These are phyloP conservation scores for Erodium maritimum DNA, from an alignment of 345 rosid species.

Conservation along the genomic window DNA sequence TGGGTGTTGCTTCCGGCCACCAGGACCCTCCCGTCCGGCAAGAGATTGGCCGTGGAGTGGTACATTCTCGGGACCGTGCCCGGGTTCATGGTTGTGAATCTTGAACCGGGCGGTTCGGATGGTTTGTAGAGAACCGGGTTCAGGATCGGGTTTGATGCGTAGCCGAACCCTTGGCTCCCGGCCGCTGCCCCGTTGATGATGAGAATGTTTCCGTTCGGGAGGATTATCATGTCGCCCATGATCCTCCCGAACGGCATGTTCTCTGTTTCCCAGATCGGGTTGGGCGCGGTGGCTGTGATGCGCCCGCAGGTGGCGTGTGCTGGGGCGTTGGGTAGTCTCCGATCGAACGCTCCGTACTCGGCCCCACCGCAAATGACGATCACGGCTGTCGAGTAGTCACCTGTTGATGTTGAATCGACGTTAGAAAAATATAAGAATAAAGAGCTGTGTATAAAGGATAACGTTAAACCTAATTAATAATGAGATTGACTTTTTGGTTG, in stretches of 20 bases:
- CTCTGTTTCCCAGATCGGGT: conserved; percentile 62
- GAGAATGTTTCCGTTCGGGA: conserved; percentile 65
- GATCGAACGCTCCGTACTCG: conserved; percentile 50
- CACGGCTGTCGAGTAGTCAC: conserved; percentile 40
- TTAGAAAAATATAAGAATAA: too few species aligned
- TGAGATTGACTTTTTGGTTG: too few species aligned
- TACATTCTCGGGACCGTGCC: conserved; percentile 74
- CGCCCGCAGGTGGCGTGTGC: conserved; percentile 59
- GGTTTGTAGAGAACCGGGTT: conserved; percentile 53
- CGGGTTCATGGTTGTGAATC: conserved; percentile 70
- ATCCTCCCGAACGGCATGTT: conserved; percentile 78
- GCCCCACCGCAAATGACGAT: conserved; percentile 80
- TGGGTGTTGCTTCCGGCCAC: conserved; percentile 92
- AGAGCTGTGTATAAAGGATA: too few species aligned
- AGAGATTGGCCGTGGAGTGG: conserved; percentile 79
- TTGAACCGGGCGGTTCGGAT: conserved; percentile 41
- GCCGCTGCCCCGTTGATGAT: conserved; percentile 83
- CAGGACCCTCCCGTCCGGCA: conserved; percentile 76
- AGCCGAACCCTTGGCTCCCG: conserved; percentile 56
- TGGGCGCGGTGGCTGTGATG: conserved; percentile 32
- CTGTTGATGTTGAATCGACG: too few species aligned
- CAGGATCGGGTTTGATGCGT: conserved; percentile 48
- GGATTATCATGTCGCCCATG: conserved; percentile 93
- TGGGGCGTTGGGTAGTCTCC: conserved; percentile 31
- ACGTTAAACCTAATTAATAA: too few species aligned